Evolutionary conservation across 495 filamentous ascomycete species (phyloP), one percentile per base, ranked within the genome.

Genomic region (Podospora didyma): DNA sequence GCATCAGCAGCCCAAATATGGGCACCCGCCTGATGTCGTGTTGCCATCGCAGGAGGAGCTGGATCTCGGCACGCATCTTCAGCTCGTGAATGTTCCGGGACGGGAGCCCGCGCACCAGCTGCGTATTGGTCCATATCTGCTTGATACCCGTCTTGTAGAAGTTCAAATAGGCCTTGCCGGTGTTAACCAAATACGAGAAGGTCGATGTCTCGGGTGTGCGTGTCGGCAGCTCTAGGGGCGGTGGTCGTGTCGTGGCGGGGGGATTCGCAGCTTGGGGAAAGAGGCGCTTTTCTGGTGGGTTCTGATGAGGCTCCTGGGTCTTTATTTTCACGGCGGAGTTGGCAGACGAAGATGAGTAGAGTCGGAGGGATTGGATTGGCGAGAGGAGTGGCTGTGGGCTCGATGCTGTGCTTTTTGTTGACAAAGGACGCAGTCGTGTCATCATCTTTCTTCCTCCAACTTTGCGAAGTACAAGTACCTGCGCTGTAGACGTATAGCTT

Each of bases 101-200:
- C 46, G 54, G 20, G 16, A 11, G 47, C 41, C 64, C 55, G 16
- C 51, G 54, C 7, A 86, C 73, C 46, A 84, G 80, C n/a, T 74
- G 72, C 17, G 80, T 76, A 72, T 90, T 91, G 24, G 61, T 63
- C 55, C 73, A 76, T 53, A 96, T 83, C 52, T 86, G 82, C 60
- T 79, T 81, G 23, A 96, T 68, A 14, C 93, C 93, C 22, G 82
- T 81, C 68, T 95, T 96, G 82, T 96, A 97, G 81, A 97, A 97
- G 28, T 72, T 70, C 6, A 84, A 63, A 70, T 88, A 89, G 20
- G 81, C 75, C 52, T 81, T 82, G 46, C 84, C 86, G 4, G 75
- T 64, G 0, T 57, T 46, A 63, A 79, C 71, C 39, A 75, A 64
- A 72, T 87, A 75, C 1, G 9, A 56, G 61, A 82, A 62, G 26